These are phyloP conservation scores for Lophium mytilinum DNA, from an alignment of 495 filamentous ascomycete species.

Conservation along the genomic window DNA sequence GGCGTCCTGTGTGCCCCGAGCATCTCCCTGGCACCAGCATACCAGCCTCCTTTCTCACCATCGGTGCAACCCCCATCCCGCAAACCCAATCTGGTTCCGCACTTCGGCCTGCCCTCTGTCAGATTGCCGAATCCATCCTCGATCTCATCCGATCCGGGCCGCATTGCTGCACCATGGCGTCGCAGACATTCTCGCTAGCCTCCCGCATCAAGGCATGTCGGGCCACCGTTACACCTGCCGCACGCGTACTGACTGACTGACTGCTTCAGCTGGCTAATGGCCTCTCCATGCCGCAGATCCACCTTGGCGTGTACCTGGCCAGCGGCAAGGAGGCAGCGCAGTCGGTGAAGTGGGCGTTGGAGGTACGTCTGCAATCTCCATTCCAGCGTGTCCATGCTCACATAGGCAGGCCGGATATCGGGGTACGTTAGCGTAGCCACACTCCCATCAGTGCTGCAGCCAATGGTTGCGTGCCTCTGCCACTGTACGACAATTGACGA, in stretches of 20 bases:
- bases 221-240: constrained; percentile 9
- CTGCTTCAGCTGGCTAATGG: constrained; percentile 47
- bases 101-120: no score
- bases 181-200: constrained; percentile 27
- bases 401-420: constrained; percentile 26
- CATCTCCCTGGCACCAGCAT: not conserved
- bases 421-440: constrained; percentile 17
- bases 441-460: no score
- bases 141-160: not conserved
- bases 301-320: constrained; percentile 60
- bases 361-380: constrained; percentile 33
- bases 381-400: constrained; percentile 1
- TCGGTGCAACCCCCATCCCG: not conserved
- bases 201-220: constrained; percentile 29
- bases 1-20: no score
- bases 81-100: not conserved
- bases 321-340: constrained; percentile 41
- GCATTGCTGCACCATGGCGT: constrained; percentile 23
- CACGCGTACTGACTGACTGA: constrained; percentile 9
- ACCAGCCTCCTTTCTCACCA: not conserved
- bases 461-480: not conserved
- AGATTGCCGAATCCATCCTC: not conserved
- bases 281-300: constrained; percentile 53
- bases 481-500: constrained; percentile 7
- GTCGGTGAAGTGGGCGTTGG: constrained; percentile 45